phyloP scores from a whole-genome alignment of 257 asterid genomes.

The Echium plantagineum region DNA sequence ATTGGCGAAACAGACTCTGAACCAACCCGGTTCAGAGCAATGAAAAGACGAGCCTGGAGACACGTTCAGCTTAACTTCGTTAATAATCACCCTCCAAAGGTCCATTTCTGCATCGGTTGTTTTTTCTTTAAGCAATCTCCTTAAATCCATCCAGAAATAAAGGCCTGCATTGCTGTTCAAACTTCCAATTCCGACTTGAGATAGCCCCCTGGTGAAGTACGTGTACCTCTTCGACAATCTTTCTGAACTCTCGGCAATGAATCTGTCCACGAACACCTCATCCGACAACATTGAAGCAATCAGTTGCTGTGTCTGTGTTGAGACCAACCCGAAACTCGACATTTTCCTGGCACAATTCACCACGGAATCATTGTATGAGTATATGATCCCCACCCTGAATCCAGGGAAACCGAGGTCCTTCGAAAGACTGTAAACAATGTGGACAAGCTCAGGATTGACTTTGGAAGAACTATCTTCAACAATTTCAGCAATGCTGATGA shows the following conservation, averaged over 20 bases:
- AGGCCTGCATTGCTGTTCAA: slow-evolving; percentile 55
- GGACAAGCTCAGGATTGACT: slow-evolving; percentile 44
- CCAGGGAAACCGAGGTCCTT: slow-evolving; percentile 87
- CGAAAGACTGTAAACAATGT: slow-evolving; percentile 72
- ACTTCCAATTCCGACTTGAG: slow-evolving; percentile 40
- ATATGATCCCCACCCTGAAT: slow-evolving; percentile 61
- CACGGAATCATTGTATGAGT: slow-evolving; percentile 60
- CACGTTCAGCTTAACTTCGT: slow-evolving; percentile 71
- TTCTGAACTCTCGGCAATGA: slow-evolving; percentile 36
- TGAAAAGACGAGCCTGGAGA: slow-evolving; percentile 73
- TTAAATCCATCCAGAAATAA: slow-evolving; percentile 63
- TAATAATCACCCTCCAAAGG: slow-evolving; percentile 43
- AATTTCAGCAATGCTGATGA: slow-evolving; percentile 66
- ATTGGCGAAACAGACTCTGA: slow-evolving; percentile 71
- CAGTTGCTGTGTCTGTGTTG: slow-evolving; percentile 69
- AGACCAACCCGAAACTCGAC: slow-evolving; percentile 81
- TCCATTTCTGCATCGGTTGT: slow-evolving; percentile 53
- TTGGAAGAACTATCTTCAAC: slow-evolving; percentile 16
- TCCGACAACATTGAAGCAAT: slow-evolving; percentile 62
- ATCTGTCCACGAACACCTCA: slow-evolving; percentile 33
- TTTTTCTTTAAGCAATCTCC: slow-evolving; percentile 32
- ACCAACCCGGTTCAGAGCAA: slow-evolving; percentile 83
- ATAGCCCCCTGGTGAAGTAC: slow-evolving; percentile 32
- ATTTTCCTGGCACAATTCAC: slow-evolving; percentile 51
- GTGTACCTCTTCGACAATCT: slow-evolving; percentile 39